Evolutionary conservation across 805 yeast genomes (phyloP), one percentile per base, ranked within the genome.

Genomic region (Monosporozyma yasuniensis): DNA sequence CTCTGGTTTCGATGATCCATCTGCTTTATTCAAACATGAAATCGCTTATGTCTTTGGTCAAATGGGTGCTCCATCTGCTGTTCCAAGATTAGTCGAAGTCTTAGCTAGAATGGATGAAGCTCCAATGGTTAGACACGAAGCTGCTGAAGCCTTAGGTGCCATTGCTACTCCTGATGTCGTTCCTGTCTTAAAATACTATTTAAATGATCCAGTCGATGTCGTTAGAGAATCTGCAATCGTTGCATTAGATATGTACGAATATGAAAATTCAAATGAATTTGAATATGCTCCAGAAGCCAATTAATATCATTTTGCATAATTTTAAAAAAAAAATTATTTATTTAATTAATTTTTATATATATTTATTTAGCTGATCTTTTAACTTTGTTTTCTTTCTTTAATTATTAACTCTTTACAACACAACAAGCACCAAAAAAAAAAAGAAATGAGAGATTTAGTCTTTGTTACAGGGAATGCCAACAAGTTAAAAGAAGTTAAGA

Each of bases 51-150:
- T 95, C 4, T 91, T 95, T 66, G 99, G 99, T 48, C 99, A 93
- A 74, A 75, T 93, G 65, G 86, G 95, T 66, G 88, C 87, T 69
- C 96, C 98, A 25, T 87, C 83, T 35, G 83, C 95, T 37, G 95
- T 93, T 34, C 96, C 97, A 38, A 75, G 91, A 19, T 78, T 95
- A 54, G 77, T 88, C 51, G 82, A 87, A 70, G 88, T 93, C 3
- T 77, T 95, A 59, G 81, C 81, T 58, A 80, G 87, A 67, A 78
- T 75, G 52, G 63, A 70, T 14, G 96, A 93, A 72, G 98, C 95
- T 48, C 96, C 95, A 55, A 93, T 93, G 99, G 99, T 95, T 32
- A 84, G 99, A 72, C 99, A 93, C 66, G 99, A 93, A 72, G 99
- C 98, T 51, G 99, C 98, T 23, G 99, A 93, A 72, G 99, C 99